A percentile compares a stretch with the other conserved stretches of the same genome.
phyloP scores from a whole-genome alignment of 2,329 filamentous ascomycete genomes.

The Diaporthe citrichinensis region DNA sequence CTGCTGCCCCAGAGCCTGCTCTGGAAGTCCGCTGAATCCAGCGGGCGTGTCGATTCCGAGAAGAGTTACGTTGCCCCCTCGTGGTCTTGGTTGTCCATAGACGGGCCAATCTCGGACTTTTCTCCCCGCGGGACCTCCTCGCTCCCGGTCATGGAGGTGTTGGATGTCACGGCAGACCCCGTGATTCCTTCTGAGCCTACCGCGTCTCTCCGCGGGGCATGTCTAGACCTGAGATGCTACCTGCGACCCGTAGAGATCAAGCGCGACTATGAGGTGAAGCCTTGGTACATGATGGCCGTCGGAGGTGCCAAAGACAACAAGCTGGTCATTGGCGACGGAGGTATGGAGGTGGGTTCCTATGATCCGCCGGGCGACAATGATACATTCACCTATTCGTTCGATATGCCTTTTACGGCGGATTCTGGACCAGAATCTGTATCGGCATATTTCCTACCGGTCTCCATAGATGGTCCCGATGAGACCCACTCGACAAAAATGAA shows the following conservation, averaged over 20 bases:
- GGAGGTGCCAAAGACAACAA: constrained; percentile 1
- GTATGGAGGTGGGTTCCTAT: not conserved
- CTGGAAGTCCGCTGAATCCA: not conserved
- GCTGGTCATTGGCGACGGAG: not conserved
- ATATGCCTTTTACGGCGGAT: not conserved
- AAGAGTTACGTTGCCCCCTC: not conserved
- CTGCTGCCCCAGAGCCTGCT: not conserved
- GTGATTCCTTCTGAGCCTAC: not conserved
- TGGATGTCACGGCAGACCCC: not conserved
- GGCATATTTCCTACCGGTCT: not conserved
- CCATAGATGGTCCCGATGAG: not conserved
- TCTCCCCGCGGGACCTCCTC: not conserved
- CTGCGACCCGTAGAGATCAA: not conserved
- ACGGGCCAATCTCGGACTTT: not conserved
- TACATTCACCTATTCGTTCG: not conserved
- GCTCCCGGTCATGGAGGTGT: not conserved
- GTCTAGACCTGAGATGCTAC: constrained; percentile 8
- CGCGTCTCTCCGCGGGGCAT: not conserved
- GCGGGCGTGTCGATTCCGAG: not conserved
- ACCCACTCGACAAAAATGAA: not conserved
- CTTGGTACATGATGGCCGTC: constrained; percentile 15
- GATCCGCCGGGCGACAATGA: not conserved
- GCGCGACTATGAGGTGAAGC: constrained; percentile 7
- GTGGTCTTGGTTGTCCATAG: constrained; percentile 21
- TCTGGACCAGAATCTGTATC: not conserved